Evolutionary conservation across 345 rosid genomes (phyloP).

Genomic region (Toxicodendron radicans): DNA sequence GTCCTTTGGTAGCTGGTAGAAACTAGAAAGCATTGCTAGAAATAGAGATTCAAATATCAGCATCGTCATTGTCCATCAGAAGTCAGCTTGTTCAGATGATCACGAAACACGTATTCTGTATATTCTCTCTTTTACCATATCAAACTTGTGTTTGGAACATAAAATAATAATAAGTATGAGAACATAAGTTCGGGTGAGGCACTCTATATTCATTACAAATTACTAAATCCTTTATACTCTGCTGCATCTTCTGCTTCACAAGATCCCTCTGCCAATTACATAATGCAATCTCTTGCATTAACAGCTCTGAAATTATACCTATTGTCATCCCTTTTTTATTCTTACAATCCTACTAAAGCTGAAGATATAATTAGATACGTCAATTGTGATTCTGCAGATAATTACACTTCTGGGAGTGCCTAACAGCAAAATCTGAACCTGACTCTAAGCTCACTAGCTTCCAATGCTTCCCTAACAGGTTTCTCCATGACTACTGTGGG

Average conservation of each 20-base stretch:
- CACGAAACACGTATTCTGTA: not conserved
- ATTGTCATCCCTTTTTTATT: not conserved
- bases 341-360: not conserved
- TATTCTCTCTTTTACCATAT: too few species aligned
- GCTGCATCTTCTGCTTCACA: not conserved
- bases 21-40: not conserved
- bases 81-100: not conserved
- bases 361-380: not conserved
- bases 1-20: not conserved
- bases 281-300: constrained; percentile 9
- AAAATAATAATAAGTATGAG: not conserved
- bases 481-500: constrained; percentile 19
- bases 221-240: not conserved
- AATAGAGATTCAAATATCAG: not conserved
- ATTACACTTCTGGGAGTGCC: constrained; percentile 27
- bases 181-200: not conserved
- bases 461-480: constrained; percentile 28
- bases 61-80: not conserved
- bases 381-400: constrained; percentile 16
- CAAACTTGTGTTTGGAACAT: not conserved
- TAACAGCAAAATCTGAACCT: constrained; percentile 27
- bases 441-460: constrained; percentile 23
- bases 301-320: not conserved
- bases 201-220: not conserved
- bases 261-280: not conserved